Conservation (phyloP, 202 grass and related monocot genomes). For the Cymbopogon flexuosus region DNA sequence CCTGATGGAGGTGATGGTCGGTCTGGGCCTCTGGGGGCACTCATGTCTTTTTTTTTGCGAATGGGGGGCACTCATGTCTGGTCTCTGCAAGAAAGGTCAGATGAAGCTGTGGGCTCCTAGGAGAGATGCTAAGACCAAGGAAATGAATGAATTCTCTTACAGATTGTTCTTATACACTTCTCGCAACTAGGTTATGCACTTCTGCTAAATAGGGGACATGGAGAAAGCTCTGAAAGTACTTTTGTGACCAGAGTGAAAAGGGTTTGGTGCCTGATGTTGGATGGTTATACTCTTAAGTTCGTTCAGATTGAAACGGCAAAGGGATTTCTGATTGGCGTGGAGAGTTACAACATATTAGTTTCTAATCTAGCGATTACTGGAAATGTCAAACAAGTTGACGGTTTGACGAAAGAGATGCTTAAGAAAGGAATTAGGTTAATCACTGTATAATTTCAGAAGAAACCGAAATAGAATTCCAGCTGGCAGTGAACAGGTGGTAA, state of each 20-base stretch:
- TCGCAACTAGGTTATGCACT: background rate
- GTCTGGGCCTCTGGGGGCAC: background rate
- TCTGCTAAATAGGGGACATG: slow-evolving; percentile 19
- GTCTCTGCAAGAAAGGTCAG: slow-evolving; percentile 26
- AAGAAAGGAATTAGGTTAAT: slow-evolving; percentile 27
- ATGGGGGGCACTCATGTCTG: background rate
- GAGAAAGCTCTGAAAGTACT: slow-evolving; percentile 24
- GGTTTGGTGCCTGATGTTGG: slow-evolving; percentile 23
- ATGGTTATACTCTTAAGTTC: slow-evolving; percentile 9
- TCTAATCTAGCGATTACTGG: slow-evolving; percentile 12
- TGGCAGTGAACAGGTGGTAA: background rate
- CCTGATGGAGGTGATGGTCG: slow-evolving; percentile 16
- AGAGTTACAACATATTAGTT: background rate
- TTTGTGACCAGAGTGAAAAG: slow-evolving; percentile 22
- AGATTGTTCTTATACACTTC: background rate
- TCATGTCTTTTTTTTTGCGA: no score
- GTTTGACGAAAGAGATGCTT: slow-evolving; percentile 24
- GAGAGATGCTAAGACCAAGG: slow-evolving; percentile 1
- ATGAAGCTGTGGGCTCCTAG: slow-evolving; percentile 20
- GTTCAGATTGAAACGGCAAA: background rate
- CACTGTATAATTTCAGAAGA: slow-evolving; percentile 28
- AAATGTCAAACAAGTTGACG: slow-evolving; percentile 21
- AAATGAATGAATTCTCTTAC: slow-evolving; percentile 20
- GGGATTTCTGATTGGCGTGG: slow-evolving; percentile 22
- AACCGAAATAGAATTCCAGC: background rate